A percentile compares a stretch with the other conserved stretches of the same genome.
Evolutionary conservation across 2,329 filamentous ascomycete species (phyloP).

Genomic region (Leptographium lundbergii): DNA sequence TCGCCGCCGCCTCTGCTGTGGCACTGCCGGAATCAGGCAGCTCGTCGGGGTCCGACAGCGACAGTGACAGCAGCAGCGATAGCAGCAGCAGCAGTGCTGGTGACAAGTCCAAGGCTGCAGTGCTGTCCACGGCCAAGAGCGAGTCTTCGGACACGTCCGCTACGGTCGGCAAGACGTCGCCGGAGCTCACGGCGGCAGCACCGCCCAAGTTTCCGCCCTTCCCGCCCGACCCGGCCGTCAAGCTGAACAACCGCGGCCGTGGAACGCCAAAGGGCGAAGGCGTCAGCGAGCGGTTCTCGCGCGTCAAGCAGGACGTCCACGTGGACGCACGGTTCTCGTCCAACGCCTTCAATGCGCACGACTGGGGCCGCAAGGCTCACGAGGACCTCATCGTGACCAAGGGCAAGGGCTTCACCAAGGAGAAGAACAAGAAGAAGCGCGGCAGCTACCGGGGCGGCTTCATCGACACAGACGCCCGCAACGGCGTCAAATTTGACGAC

Average conservation of each 20-base stretch:
- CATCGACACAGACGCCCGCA: slow-evolving; percentile 72
- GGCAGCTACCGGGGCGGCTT: slow-evolving; percentile 81
- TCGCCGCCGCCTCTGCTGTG: slow-evolving; percentile 15
- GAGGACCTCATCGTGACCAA: slow-evolving; percentile 81
- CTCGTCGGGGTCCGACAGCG: slow-evolving; percentile 15
- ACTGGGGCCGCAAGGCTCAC: slow-evolving; percentile 81
- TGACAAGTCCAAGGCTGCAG: slow-evolving; percentile 11
- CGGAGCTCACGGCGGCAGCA: slow-evolving; percentile 25
- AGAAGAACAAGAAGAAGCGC: slow-evolving; percentile 97
- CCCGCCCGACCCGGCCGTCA: slow-evolving; percentile 34
- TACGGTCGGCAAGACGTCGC: slow-evolving; percentile 41
- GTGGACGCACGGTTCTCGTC: slow-evolving; percentile 60
- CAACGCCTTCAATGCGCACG: slow-evolving; percentile 67
- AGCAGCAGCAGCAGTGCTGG: slow-evolving; percentile 6
- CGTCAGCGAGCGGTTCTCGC: slow-evolving; percentile 61
- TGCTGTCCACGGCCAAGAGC: slow-evolving; percentile 9
- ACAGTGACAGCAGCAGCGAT: neutral
- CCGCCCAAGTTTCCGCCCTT: slow-evolving; percentile 31
- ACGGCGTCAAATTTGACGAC: slow-evolving; percentile 81
- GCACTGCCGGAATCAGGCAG: slow-evolving; percentile 20
- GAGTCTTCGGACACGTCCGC: slow-evolving; percentile 26
- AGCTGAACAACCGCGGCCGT: slow-evolving; percentile 29
- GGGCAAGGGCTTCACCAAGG: slow-evolving; percentile 97
- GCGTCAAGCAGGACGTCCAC: slow-evolving; percentile 54
- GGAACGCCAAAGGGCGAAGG: slow-evolving; percentile 19